Base-by-base conservation (phyloP, 352 stramenopile species). In the Phytophthora cactorum region DNA sequence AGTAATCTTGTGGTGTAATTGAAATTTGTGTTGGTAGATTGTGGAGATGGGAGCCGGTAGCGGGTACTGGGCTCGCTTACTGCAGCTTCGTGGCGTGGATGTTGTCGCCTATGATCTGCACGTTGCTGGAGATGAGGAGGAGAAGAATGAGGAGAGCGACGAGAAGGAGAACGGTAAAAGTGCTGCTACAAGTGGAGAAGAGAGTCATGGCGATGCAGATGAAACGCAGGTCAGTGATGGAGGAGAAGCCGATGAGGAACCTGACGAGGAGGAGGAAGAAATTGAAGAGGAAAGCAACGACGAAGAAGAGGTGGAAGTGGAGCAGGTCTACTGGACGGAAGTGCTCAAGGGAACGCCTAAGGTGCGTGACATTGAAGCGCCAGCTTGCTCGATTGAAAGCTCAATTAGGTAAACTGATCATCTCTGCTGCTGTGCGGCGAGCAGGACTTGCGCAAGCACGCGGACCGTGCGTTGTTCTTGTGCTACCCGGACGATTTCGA, bases 401-500 rank as follows among this genome's bases (percentile, higher is more conserved):
- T 31, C n/a, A 9, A 56, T 59, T 32, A 53, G 32, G 4, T 36
- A 36, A 50, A 51, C 17, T 66, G 28, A 66, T n/a, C 31, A 29
- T 32, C 9, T 38, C 27, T 66, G 29, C 12, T 50, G 6, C 3
- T 39, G 22, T 22, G 15, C 53, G 9, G 5, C 55, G 22, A 52
- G 12, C 36, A 92, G 84, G 81, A 82, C 41, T 78, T 95, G 27
- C 81, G 72, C 50, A 82, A 91, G 50, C 82, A 96, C 70, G 80
- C 90, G 3, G 84, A 93, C 32, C 86, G 90, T 38, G 81, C 92
- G 45, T 75, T 98, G 8, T 97, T 98, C 50, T 68, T 98, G 41
- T 98, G 95, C 68, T 98, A 98, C 75, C 92, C 93, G 2, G 95
- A 98, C 66, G 93, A 98, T 70, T 94, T 93, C 52, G 88, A 96